A percentile compares a stretch with the other conserved stretches of the same genome.
phyloP scores from a whole-genome alignment of 75 land plant genomes.

The Chamaecyparis obtusa region DNA sequence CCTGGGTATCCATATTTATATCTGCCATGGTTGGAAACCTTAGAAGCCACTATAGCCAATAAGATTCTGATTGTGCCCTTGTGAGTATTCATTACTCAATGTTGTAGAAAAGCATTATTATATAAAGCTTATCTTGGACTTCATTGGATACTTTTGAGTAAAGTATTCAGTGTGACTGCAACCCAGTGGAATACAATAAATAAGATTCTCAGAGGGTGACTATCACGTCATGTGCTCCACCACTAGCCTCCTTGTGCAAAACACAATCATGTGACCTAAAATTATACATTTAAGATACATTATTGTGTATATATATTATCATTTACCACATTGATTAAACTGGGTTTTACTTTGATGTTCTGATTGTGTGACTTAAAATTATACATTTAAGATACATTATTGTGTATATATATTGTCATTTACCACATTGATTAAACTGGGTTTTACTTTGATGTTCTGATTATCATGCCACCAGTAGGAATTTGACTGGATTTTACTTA shows the following conservation, averaged over 20 bases:
- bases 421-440: neutral
- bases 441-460: neutral
- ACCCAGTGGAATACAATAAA: neutral
- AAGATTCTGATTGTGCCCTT: neutral
- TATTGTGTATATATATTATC: neutral
- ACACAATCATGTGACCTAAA: neutral
- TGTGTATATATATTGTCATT: neutral
- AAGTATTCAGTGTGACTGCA: neutral
- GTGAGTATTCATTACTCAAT: constrained; percentile 1
- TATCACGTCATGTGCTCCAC: neutral
- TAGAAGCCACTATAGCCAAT: neutral
- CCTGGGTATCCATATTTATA: neutral
- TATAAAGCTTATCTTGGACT: neutral
- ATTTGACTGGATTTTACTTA: too few relatives aligned
- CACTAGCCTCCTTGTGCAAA: neutral
- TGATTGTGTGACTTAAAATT: too few relatives aligned
- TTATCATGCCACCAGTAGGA: neutral
- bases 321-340: neutral
- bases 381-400: neutral
- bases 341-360: neutral
- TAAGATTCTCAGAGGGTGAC: neutral
- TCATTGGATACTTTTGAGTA: neutral
- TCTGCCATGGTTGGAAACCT: neutral
- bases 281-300: neutral
- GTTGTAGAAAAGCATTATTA: neutral